phyloP scores from a whole-genome alignment of 768 basidiomycete species.

The Crassisporium funariophilum region DNA sequence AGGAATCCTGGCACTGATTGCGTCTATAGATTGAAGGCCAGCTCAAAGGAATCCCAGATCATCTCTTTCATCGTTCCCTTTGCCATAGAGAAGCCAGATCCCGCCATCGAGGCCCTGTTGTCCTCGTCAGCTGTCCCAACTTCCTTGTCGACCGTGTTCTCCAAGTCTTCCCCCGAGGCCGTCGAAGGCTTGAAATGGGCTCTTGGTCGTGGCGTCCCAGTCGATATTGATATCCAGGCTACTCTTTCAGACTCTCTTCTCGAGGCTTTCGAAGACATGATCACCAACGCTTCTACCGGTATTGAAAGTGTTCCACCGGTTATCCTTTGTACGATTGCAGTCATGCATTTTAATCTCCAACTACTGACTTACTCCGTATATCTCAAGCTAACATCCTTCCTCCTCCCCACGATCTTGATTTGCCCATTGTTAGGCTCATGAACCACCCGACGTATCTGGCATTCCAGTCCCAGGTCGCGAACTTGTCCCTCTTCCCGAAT shows the following conservation, averaged over 20 bases:
- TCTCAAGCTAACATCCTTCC: conserved; percentile 74
- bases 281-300: conserved; percentile 60
- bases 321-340: conserved; percentile 65
- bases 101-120: conserved; percentile 40
- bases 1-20: neutral
- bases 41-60: conserved; percentile 35
- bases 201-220: conserved; percentile 57
- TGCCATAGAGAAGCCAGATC: conserved; percentile 49
- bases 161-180: conserved; percentile 45
- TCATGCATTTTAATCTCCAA: conserved; percentile 6
- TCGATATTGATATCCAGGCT: conserved; percentile 71
- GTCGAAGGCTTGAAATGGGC: conserved; percentile 67
- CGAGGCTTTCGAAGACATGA: conserved; percentile 71
- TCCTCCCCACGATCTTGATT: conserved; percentile 69
- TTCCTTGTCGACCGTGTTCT: conserved; percentile 62
- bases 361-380: conserved; percentile 9
- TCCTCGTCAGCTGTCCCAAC: conserved; percentile 43
- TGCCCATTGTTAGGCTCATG: conserved; percentile 80
- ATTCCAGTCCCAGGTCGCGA: conserved; percentile 72
- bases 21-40: conserved; percentile 21
- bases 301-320: conserved; percentile 53
- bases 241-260: conserved; percentile 54
- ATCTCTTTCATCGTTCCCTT: conserved; percentile 67
- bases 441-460: conserved; percentile 72
- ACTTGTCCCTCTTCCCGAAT: conserved; percentile 75